Evolutionary conservation across 495 filamentous ascomycete genomes (phyloP).

Genomic region (Durotheca rogersii): DNA sequence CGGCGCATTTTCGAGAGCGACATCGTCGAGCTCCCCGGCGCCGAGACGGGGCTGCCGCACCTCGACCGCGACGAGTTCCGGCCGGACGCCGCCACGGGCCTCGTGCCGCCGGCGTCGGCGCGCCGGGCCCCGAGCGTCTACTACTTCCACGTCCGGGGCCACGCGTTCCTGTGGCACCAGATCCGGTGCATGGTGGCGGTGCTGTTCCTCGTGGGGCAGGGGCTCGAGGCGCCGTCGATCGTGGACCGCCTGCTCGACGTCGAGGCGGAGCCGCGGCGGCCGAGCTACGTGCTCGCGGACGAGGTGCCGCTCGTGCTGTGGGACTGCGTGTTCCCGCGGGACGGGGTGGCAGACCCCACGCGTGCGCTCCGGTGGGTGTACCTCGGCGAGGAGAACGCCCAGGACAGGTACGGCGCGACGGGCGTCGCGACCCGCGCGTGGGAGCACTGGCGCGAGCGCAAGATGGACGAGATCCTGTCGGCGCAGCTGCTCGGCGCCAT

Average conservation of each 20-base stretch:
- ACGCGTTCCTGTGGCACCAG: conserved; percentile 98
- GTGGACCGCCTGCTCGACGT: conserved; percentile 73
- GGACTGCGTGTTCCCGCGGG: conserved; percentile 83
- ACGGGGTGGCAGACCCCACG: conserved; percentile 52
- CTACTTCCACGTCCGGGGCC: conserved; percentile 80
- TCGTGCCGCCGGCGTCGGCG: conserved; percentile 1
- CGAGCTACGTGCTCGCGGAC: conserved; percentile 84
- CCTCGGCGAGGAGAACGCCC: conserved; percentile 57
- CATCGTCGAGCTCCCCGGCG: conserved; percentile 65
- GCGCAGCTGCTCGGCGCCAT: conserved; percentile 65
- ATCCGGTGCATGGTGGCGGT: conserved; percentile 88
- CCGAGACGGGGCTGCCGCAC: conserved; percentile 47
- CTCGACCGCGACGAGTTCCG: conserved; percentile 32
- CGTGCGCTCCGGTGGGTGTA: conserved; percentile 80
- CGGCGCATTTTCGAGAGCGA: conserved; percentile 72
- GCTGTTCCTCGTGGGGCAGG: conserved; percentile 88
- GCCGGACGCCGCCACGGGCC: conserved; percentile 7
- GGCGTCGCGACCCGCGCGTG: conserved; percentile 76
- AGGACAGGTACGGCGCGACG: conserved; percentile 55
- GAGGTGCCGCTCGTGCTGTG: conserved; percentile 89
- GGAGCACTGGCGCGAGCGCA: conserved; percentile 75
- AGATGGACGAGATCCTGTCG: conserved; percentile 85
- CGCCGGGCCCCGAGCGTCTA: conserved; percentile 65
- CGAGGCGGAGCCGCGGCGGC: conserved; percentile 64
- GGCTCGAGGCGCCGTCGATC: conserved; percentile 72